Base-by-base conservation (phyloP, 192 early-diverging fungal genomes). In the Neocallimastix lanati region DNA sequence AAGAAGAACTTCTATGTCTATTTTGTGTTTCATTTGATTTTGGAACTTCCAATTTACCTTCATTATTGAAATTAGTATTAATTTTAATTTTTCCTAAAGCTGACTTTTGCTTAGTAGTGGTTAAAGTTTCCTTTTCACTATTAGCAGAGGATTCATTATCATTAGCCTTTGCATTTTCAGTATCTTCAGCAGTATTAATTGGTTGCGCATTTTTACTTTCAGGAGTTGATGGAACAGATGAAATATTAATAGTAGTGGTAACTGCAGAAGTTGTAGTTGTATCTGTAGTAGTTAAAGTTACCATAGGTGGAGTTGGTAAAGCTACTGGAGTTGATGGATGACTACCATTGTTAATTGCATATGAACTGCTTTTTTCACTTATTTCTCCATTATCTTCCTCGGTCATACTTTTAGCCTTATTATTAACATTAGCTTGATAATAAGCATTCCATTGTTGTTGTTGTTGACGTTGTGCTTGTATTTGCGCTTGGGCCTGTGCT, bases 1-100 rank as follows among this genome's bases (percentile, higher is more conserved):
- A 89, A 0, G 90, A 91, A 28, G 88, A 82, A 82, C 90, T 91
- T 37, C 90, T 84, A 29, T 91, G 86, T 18, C 90, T 84, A 78
- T 84, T 84, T 21, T 85, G 83, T 16, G 85, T 84, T 78, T 89
- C 83, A 88, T 81, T 28, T 84, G 79, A 11, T 76, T 78, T 29
- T 76, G 85, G 78, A 77, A 37, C n/a, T 85, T 88, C 40, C 78
- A 81, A 28, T 83, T 79, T 77, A 83, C 80, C 88, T 81, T 84
- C 40, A 81, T 28, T 21, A 25, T 81, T 36, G 4, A 29, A 67
- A n/a, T 67, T 67, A 9, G 50, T 67, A 67, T 67, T 67, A n/a
- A 67, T 67, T 67, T 25, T 67, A 67, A 67, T 67, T n/a, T 67
- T 67, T 67, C 50, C 50, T 21, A 67, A 1, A n/a, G 50, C 50